Percentiles rank a stretch among this genome's conserved stretches.
phyloP scores from a whole-genome alignment of 805 yeast species.

The Kregervanrija pseudodelftensis region DNA sequence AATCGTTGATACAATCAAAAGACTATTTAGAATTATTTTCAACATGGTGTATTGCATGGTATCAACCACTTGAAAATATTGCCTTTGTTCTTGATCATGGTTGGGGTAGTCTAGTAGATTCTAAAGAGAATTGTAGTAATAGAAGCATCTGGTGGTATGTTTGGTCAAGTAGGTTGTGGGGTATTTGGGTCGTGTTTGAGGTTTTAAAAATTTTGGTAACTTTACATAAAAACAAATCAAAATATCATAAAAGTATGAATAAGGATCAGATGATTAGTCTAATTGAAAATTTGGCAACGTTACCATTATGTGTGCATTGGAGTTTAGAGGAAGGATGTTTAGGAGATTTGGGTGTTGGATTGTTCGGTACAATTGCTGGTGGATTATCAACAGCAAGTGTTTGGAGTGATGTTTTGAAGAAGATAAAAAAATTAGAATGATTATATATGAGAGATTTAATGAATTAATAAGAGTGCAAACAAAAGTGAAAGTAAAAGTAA shows the following conservation, averaged over 20 bases:
- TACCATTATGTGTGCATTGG: slow-evolving; percentile 34
- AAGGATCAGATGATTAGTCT: slow-evolving; percentile 11
- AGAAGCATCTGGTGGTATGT: slow-evolving; percentile 25
- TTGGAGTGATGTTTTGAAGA: slow-evolving; percentile 15
- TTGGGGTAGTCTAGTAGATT: slow-evolving; percentile 18
- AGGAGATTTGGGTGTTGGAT: slow-evolving; percentile 25
- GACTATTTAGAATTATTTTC: slow-evolving; percentile 10
- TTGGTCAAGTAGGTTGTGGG: slow-evolving; percentile 29
- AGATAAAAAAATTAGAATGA: slow-evolving; percentile 9
- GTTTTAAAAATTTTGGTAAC: slow-evolving; percentile 15
- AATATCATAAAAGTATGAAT: slow-evolving; percentile 3
- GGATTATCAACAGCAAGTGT: slow-evolving; percentile 15
- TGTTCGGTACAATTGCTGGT: slow-evolving; percentile 26
- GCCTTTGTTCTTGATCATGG: slow-evolving; percentile 28
- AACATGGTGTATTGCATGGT: slow-evolving; percentile 12
- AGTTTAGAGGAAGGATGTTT: slow-evolving; percentile 29
- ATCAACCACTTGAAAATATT: slow-evolving; percentile 30
- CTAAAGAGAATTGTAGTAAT: slow-evolving; percentile 7
- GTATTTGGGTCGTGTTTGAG: slow-evolving; percentile 28
- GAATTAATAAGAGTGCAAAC: background rate
- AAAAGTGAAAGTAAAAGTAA: background rate
- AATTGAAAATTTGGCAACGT: slow-evolving; percentile 26
- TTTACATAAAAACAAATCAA: background rate
- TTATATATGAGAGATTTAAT: background rate
- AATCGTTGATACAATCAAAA: slow-evolving; percentile 1